Evolutionary conservation across 2,329 filamentous ascomycete species (phyloP), one percentile per base, ranked within the genome.

Genomic region (Malbranchea zuffiana): DNA sequence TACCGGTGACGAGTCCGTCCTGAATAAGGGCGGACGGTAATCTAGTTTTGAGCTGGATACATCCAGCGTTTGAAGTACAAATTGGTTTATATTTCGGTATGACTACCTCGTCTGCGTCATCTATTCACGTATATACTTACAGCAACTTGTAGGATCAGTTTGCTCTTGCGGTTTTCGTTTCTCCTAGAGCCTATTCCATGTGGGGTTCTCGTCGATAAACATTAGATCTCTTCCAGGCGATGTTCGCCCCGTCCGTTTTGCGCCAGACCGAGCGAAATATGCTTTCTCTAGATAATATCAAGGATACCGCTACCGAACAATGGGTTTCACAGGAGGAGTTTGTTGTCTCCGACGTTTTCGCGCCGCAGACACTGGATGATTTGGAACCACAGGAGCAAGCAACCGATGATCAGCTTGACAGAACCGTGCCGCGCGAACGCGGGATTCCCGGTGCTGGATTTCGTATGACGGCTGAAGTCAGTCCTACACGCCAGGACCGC

Each of bases 21-120:
- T 67, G 62, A 66, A 60, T 43, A 59, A 62, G 62, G 63, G 60
- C 64, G 65, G 65, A 67, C 64, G 62, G 61, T 66, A 66, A 66
- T 53, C 57, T 50, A 44, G 50, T 50, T 28, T 32, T 29, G 36
- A 24, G 23, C 29, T 25, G 23, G 21, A 13, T 12, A n/a, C 26
- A 32, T 30, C 28, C 36, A 26, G 41, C 34, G 23, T 33, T 32
- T 29, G 37, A 29, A 21, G 28, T 16, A 35, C 33, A 40, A 33
- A 13, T 21, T 32, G 19, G 26, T 37, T 20, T 10, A 18, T 26
- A 37, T 39, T 24, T 23, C 35, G 28, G 41, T 36, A 36, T 30
- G 17, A 23, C 23, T 28, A 16, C 7, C 15, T 27, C 8, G n/a
- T 25, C 15, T 35, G 21, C 13, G 17, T 31, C 13, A 8, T 32